Base-by-base conservation (phyloP, 129 eudicot species). In the Helichrysum umbraculigerum region DNA sequence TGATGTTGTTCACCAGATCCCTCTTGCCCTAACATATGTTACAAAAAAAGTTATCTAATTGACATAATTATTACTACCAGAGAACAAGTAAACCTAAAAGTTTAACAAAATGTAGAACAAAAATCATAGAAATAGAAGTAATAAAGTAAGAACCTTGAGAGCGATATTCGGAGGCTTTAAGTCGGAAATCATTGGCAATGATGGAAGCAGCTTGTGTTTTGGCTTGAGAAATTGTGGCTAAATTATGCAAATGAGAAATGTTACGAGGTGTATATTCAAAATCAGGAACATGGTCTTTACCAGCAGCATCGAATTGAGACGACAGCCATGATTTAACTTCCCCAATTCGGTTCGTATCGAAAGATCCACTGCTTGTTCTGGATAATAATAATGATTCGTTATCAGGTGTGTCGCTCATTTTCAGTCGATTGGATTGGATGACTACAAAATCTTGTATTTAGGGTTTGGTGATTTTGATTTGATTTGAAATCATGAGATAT, bases 151-250 rank as follows among this genome's bases (percentile, higher is more conserved):
- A 68, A 83, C 98, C 97, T 94, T 94, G 98, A n/a, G 98, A 74
- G 2, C 96, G 93, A 78, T 91, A 94, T 50, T 94, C 98, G 1
- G 87, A 73, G 33, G 97, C 93, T 81, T 94, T 94, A 16, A 82
- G 93, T 20, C 97, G 97, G 42, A 91, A 94, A 84, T 94, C 98
- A 75, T 83, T 87, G 64, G 93, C 91, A 0, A 94, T 93, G 42
- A 94, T 94, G 22, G 85, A 72, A 67, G 97, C 91, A 80, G 97
- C 96, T 76, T 94, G 93, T n/a, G 97, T 94, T 70, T 86, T 91
- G 83, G 97, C 88, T 83, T 91, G 96, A 20, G 97, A 91, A 33
- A 87, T 68, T 7, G 96, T 85, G 70, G 91, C 96, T 56, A 94
- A 77, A 63, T 81, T 87, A 81, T 91, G 97, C 39, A 94, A 77